Base-by-base conservation (phyloP, 768 basidiomycete genomes). In the Termitomyces sp. region DNA sequence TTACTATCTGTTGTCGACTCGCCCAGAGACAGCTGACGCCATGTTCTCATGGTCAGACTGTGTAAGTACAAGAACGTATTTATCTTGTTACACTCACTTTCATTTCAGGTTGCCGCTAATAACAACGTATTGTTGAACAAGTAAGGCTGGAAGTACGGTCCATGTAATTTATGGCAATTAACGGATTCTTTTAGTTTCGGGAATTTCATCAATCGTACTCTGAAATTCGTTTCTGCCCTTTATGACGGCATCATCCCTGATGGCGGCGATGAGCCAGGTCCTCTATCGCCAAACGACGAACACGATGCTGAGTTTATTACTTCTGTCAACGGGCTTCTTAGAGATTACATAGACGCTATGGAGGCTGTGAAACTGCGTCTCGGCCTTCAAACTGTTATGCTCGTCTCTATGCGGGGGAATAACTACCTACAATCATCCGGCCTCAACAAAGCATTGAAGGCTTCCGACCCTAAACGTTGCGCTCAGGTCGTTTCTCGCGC, bases 1-100 rank as follows among this genome's bases (percentile, higher is more conserved):
- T 57, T 99, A 96, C 71, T 98, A 97, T 73, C 79, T 99, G 13
- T 79, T 99, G 16, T 90, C 92, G 8, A 88, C 92, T 13, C 79
- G 97, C 52, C 97, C 97, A 2, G 97, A 99, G 74, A 94, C 86
- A 8, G 86, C 86, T 20, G 97, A 99, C 68, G 85, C 95, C 47
- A 94, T 92, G 79, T 99, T 99, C 77, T 93, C 94, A 0, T 99
- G 97, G 97, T 78, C 85, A 16, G 94, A 94, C 60, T 96, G 94
- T 66, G 92, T 93, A 69, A 69, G 89, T 72, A 24, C 13, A 14
- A 18, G 28, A 20, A 11, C 20, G 32, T 16, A 16, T 53, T 3
- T 16, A 36, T 16, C 14, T 28, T 43, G 48, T 18, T 22, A 13
- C 14, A 45, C 24, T 36, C 22, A 49, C 18, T 47, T 53, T 53